phyloP scores from a whole-genome alignment of 805 yeast genomes.

The Cyberlindnera euphorbiiphila region DNA sequence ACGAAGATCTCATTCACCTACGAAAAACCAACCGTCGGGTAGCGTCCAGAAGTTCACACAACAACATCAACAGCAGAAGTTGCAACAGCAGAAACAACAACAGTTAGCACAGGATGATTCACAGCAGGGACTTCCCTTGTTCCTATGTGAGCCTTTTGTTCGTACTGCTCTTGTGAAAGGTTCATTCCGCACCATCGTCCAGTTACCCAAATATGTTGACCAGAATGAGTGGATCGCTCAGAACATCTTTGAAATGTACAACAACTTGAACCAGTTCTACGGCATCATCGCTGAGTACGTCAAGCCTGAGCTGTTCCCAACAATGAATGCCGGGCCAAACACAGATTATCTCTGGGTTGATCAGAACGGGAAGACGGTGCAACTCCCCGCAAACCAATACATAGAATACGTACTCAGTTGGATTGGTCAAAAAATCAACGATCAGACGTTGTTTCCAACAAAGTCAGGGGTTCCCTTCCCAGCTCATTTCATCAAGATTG shows the following conservation, averaged over 20 bases:
- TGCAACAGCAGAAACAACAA: slow-evolving; percentile 17
- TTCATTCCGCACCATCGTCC: slow-evolving; percentile 92
- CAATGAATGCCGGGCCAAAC: slow-evolving; percentile 94
- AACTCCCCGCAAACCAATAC: slow-evolving; percentile 88
- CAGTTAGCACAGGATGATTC: slow-evolving; percentile 20
- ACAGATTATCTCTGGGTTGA: slow-evolving; percentile 92
- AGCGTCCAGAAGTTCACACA: slow-evolving; percentile 27
- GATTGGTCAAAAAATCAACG: slow-evolving; percentile 84
- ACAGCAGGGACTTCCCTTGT: slow-evolving; percentile 38
- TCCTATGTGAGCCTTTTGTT: slow-evolving; percentile 88
- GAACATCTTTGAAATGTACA: slow-evolving; percentile 84
- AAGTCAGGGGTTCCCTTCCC: slow-evolving; percentile 87
- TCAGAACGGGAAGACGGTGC: slow-evolving; percentile 70
- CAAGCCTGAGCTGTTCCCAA: slow-evolving; percentile 83
- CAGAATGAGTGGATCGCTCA: slow-evolving; percentile 94
- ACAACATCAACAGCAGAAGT: slow-evolving; percentile 24
- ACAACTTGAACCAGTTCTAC: slow-evolving; percentile 81
- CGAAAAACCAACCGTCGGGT: slow-evolving; percentile 22
- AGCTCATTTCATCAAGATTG: slow-evolving; percentile 72
- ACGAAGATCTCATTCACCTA: slow-evolving; percentile 43
- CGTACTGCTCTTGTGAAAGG: slow-evolving; percentile 95
- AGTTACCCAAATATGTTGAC: slow-evolving; percentile 91
- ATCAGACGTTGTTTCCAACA: slow-evolving; percentile 88
- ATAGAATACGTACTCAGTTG: slow-evolving; percentile 89
- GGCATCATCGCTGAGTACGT: slow-evolving; percentile 89